These are phyloP conservation scores for Scytalidium sp. DNA, from an alignment of 2,329 filamentous ascomycete genomes.

Conservation along the genomic window DNA sequence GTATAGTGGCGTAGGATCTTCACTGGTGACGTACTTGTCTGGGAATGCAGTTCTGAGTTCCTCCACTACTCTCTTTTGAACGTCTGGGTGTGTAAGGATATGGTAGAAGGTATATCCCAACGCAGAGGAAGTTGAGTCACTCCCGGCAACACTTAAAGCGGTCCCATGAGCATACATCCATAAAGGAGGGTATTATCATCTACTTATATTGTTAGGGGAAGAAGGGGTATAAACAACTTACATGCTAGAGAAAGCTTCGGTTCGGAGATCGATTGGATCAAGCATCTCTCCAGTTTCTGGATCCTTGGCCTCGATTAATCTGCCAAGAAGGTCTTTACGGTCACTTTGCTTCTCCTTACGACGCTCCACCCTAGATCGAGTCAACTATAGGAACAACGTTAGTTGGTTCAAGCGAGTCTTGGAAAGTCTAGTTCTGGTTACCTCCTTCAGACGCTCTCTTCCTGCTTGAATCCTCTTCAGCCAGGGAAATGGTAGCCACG, in stretches of 20 bases:
- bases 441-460: not conserved
- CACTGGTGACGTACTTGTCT: not conserved
- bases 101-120: slow-evolving; percentile 1
- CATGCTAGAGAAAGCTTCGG: slow-evolving; percentile 4
- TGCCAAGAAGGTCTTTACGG: not conserved
- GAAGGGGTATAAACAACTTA: no score
- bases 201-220: no score
- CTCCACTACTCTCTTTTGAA: not conserved
- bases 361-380: not conserved
- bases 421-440: not conserved
- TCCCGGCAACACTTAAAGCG: slow-evolving; percentile 2
- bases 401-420: not conserved
- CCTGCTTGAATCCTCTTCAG: not conserved
- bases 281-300: slow-evolving; percentile 1
- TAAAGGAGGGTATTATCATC: no score
- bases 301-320: slow-evolving; percentile 2
- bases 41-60: not conserved
- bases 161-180: no score
- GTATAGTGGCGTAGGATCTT: not conserved
- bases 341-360: not conserved
- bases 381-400: not conserved
- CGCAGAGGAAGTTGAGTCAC: slow-evolving; percentile 1
- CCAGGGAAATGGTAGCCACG: not conserved
- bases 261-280: not conserved
- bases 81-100: not conserved